Evolutionary conservation across 768 basidiomycete genomes (phyloP), one percentile per base, ranked within the genome.

Genomic region (Termitomyces eurrhizus): DNA sequence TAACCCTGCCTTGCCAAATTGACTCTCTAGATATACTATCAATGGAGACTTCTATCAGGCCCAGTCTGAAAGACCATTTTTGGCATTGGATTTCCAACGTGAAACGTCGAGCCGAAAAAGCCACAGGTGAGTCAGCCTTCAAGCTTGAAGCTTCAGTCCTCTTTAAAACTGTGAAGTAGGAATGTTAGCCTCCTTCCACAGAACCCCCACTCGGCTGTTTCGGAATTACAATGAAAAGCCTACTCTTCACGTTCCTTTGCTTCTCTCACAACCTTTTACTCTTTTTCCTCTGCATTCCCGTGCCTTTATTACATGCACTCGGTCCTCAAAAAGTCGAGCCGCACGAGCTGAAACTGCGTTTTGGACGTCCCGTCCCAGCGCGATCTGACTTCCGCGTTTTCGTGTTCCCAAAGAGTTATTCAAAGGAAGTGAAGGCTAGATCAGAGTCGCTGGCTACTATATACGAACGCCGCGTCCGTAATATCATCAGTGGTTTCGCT

Each of bases 371-470:
- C 29, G 14, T 51, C 24, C 36, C 48, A 35, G 36, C 35, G 6
- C 42, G n/a, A 41, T 35, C 46, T 39, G 21, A 33, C 7, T 2
- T 33, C 14, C 57, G 58, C 36, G 45, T 36, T 21, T n/a, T 56
- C 26, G 41, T 48, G 44, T 62, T 51, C 52, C 60, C 46, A 8
- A 24, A 36, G 12, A 56, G 42, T 16, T 13, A 75, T 35, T 72
- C 72, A 24, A 75, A 61, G 59, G 77, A 69, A 72, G 74, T 71
- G 62, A 74, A 75, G 13, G 72, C 71, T 14, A 73, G 73, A 48
- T 37, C 61, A 29, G 54, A 59, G 39, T 24, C 58, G 36, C 33
- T 68, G 29, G 45, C 51, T 37, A 54, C 46, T 24, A 64, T 66
- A 35, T 57, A 52, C 44, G 61, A 65, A 16, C 67, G 67, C 26